Conservation (phyloP, 129 eudicot species). For the Lactuca sativa region DNA sequence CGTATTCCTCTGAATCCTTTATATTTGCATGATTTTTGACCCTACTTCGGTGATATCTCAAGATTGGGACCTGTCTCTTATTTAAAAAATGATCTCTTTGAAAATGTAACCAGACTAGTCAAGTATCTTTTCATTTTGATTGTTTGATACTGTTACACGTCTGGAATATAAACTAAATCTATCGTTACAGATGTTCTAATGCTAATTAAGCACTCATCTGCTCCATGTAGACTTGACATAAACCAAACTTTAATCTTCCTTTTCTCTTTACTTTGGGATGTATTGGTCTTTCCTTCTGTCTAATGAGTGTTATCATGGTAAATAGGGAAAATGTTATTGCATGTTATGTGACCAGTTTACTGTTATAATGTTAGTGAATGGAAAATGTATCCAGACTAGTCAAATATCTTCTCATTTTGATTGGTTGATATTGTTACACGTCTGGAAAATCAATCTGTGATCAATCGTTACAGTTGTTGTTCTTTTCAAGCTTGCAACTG, state of each 20-base stretch:
- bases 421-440: conserved; percentile 42
- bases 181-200: conserved; percentile 39
- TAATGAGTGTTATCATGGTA: no score
- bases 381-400: conserved; percentile 36
- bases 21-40: no score
- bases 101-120: conserved; percentile 38
- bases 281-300: no score
- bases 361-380: background rate
- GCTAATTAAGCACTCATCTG: conserved; percentile 30
- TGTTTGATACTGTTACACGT: conserved; percentile 42
- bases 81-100: background rate
- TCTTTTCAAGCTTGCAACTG: conserved; percentile 24
- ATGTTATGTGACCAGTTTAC: no score
- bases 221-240: conserved; percentile 37
- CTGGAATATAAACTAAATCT: conserved; percentile 34
- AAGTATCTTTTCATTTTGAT: conserved; percentile 21
- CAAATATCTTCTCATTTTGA: conserved; percentile 27
- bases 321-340: no score
- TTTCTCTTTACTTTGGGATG: background rate
- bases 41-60: no score
- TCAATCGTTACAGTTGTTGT: conserved; percentile 39
- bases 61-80: background rate
- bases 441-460: conserved; percentile 35
- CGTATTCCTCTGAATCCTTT: background rate
- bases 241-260: background rate